Evolutionary conservation across 2,329 filamentous ascomycete species (phyloP).

Genomic region (Aspergillus brasiliensis): DNA sequence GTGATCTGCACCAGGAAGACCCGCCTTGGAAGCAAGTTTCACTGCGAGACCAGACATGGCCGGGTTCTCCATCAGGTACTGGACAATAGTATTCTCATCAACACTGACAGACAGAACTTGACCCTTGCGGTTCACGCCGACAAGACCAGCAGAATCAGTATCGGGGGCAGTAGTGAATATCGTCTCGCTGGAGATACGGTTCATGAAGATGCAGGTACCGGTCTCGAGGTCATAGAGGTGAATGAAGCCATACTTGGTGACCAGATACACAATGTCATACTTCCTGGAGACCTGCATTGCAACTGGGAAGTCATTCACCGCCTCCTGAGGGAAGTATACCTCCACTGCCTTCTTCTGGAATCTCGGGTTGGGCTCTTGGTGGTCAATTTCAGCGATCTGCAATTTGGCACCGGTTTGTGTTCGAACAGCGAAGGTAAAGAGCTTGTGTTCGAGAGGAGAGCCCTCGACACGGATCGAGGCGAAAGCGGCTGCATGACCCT

Average conservation of each 20-base stretch:
- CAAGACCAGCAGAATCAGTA: conserved; percentile 78
- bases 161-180: conserved; percentile 94
- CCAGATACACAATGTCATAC: conserved; percentile 94
- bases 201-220: conserved; percentile 97
- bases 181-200: conserved; percentile 97
- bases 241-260: conserved; percentile 99
- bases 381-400: conserved; percentile 96
- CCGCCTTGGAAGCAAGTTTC: conserved; percentile 92
- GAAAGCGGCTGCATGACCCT: conserved; percentile 94
- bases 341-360: conserved; percentile 97
- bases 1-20: conserved; percentile 89
- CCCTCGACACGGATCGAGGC: conserved; percentile 87
- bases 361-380: conserved; percentile 80
- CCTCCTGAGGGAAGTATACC: conserved; percentile 95
- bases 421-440: conserved; percentile 95
- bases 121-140: conserved; percentile 96
- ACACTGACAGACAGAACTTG: conserved; percentile 94
- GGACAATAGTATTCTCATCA: conserved; percentile 87
- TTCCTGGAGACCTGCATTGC: conserved; percentile 96
- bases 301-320: conserved; percentile 95
- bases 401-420: conserved; percentile 89
- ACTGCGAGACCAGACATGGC: conserved; percentile 92
- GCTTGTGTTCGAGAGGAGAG: conserved; percentile 84
- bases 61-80: conserved; percentile 94
- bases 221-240: conserved; percentile 98